A percentile compares a stretch with the other conserved stretches of the same genome.
phyloP scores from a whole-genome alignment of 2,329 filamentous ascomycete species.

The Ascochyta clinopodiicola region DNA sequence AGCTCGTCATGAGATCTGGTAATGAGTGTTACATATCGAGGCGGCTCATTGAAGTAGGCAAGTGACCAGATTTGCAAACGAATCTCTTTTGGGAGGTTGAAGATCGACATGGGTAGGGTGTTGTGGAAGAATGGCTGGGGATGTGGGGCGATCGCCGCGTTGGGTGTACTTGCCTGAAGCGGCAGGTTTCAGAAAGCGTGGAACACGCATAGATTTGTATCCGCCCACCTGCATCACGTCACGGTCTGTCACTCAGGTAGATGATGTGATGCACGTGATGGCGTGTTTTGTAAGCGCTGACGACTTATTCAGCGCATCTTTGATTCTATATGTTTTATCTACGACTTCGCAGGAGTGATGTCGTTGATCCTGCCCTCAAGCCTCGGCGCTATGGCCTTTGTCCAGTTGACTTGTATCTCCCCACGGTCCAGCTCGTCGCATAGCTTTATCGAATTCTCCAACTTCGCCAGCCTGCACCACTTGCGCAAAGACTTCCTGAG shows the following conservation, averaged over 20 bases:
- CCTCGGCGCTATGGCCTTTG: conserved; percentile 76
- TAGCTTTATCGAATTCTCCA: conserved; percentile 58
- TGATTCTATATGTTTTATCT: background rate
- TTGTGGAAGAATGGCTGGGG: background rate
- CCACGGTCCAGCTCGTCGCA: conserved; percentile 65
- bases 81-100: conserved; percentile 29
- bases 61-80: conserved; percentile 32
- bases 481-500: conserved; percentile 73
- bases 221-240: conserved; percentile 12
- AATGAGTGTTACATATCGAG: conserved; percentile 27
- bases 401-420: conserved; percentile 73
- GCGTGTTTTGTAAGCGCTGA: background rate
- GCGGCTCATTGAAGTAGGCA: conserved; percentile 25
- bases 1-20: conserved; percentile 23
- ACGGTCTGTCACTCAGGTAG: background rate
- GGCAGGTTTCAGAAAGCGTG: conserved; percentile 10
- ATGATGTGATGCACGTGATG: conserved; percentile 7
- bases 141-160: background rate
- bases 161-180: conserved; percentile 1
- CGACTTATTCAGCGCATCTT: background rate
- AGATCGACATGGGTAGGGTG: conserved; percentile 25
- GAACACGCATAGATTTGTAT: conserved; percentile 2
- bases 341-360: conserved; percentile 8
- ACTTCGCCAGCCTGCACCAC: conserved; percentile 73
- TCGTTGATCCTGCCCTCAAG: conserved; percentile 75